Percentiles rank a stretch among this genome's conserved stretches.
phyloP scores from a whole-genome alignment of 352 stramenopile genomes.

The Pilasporangium apinafurcum region DNA sequence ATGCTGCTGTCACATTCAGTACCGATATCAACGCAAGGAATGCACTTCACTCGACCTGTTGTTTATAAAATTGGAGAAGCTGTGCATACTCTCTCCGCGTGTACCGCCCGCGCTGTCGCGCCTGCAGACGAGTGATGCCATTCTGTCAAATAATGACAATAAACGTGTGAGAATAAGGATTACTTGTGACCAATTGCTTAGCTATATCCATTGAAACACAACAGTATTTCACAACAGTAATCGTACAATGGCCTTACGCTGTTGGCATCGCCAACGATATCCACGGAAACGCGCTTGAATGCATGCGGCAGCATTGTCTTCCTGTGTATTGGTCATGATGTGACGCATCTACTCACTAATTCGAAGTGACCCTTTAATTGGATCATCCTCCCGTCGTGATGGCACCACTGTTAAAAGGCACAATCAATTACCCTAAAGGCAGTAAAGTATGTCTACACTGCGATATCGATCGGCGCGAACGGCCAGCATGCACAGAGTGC shows the following conservation, averaged over 20 bases:
- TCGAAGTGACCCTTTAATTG: too few species aligned
- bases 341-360: too few species aligned
- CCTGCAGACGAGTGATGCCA: conserved; percentile 48
- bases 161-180: background rate
- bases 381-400: too few species aligned
- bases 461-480: too few species aligned
- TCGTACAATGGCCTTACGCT: conserved; percentile 24
- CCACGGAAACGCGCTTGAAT: conserved; percentile 55
- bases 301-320: conserved; percentile 31
- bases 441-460: too few species aligned
- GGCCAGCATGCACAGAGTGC: too few species aligned
- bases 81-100: conserved; percentile 41
- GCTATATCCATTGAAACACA: conserved; percentile 1
- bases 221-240: background rate
- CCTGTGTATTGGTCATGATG: too few species aligned
- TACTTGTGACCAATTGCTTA: background rate
- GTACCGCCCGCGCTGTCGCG: conserved; percentile 47
- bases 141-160: too few species aligned
- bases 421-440: too few species aligned
- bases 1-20: background rate
- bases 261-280: conserved; percentile 16
- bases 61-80: conserved; percentile 39
- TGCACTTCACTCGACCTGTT: conserved; percentile 30
- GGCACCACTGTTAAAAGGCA: too few species aligned
- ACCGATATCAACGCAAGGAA: background rate